Base-by-base conservation (phyloP, 768 basidiomycete species). In the Heimioporus sp. region DNA sequence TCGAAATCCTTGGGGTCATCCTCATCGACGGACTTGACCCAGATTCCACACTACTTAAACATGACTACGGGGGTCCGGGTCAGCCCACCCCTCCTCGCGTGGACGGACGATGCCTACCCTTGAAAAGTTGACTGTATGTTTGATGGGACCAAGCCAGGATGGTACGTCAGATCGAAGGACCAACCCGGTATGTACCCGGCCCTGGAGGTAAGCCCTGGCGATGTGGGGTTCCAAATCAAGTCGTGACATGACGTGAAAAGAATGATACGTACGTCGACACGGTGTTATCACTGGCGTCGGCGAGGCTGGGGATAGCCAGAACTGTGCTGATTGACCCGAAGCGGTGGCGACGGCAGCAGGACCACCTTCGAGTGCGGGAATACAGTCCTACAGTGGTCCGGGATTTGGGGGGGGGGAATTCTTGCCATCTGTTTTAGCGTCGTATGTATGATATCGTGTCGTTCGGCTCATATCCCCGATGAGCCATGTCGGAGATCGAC, bases 341-440 rank as follows among this genome's bases (percentile, higher is more conserved):
- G 87, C 72, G 0, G 83, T 76, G 3, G 89, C 89, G 4, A 92
- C 77, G 8, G 90, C 90, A 1, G 87, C 88, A 2, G 73, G 74
- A 21, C 90, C 90, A 11, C 87, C 86, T 66, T 92, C 90, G n/a
- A 92, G 76, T 0, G 86, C 86, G 5, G 87, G 84, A 24, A 91
- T 83, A 8, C 90, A 82, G 50, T 84, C 78, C 66, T 92, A 90
- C 87, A 36, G 0, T 16, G n/a, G 2, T 11, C 4, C 10, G 15
- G 4, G 5, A 15, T 7, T 35, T 15, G 12, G 4, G 5, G 10
- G 11, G 4, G 34, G 34, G 34, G 15, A 11, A n/a, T n/a, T n/a
- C n/a, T n/a, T n/a, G n/a, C n/a, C n/a, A n/a, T n/a, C n/a, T n/a
- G n/a, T n/a, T n/a, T n/a, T n/a, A n/a, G n/a, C n/a, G n/a, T n/a